Evolutionary conservation across 106 monocot species (phyloP), one percentile per base, ranked within the genome.

Genomic region (Dendrobium chrysotoxum): DNA sequence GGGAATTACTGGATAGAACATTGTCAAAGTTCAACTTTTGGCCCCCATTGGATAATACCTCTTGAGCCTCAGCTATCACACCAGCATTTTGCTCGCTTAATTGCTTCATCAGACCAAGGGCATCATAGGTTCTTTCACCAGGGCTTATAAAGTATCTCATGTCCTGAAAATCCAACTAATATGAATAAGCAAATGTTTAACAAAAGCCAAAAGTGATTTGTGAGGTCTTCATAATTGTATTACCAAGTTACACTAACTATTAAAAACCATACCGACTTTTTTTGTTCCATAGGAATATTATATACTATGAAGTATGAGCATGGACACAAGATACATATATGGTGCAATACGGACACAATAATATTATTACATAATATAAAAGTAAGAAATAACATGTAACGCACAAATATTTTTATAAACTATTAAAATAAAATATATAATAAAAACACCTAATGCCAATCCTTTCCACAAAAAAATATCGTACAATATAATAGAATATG

Each of bases 81-180:
- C 53, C 81, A 78, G 87, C 87, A 79, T 73, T 87, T 42, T 87
- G 84, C 75, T 87, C 81, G 31, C 81, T 84, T 28, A 87, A 55
- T 75, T 87, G 87, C 70, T 40, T 81, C 87, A 87, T 87, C 40
- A 84, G 74, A 17, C 84, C 84, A 81, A 84, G 58, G 47, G 81
- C 87, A 81, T 87, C 87, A 81, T 81, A 85, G 46, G 76, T 78
- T 83, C 85, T 67, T 30, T 85, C 85, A 28, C 45, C 80, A 68
- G 88, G 88, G 80, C 88, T 88, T 67, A 85, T 38, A 17, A 85
- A 88, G 57, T 75, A 88, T 66, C 84, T 81, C 0, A 84, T 31
- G 26, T 87, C 87, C 87, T 87, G 66, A 7, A 66, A 76, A 42
- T 20, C 20, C 39, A 74, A 41, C 7, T 8, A 41, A n/a, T 42